Conservation (phyloP, 2,329 filamentous ascomycete species). For the Tolypocladium inflatum region DNA sequence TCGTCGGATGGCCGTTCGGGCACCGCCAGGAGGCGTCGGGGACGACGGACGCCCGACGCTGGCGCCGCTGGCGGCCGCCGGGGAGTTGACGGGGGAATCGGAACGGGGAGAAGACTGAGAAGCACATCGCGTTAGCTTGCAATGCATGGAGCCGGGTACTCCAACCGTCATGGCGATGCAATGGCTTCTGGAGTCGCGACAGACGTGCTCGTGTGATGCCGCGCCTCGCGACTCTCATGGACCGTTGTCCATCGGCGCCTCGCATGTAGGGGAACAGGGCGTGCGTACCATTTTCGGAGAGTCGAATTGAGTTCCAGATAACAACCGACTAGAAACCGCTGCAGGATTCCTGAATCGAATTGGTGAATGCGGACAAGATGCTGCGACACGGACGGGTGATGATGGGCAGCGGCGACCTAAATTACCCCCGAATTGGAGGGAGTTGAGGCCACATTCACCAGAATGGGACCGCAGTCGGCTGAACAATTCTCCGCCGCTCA, state of each 20-base stretch:
- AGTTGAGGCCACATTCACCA: constrained; percentile 36
- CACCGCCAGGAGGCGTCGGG: constrained; percentile 82
- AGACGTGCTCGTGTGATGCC: not conserved
- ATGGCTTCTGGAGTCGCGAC: not conserved
- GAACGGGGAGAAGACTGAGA: constrained; percentile 48
- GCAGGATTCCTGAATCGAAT: constrained; percentile 22
- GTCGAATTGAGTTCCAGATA: constrained; percentile 8
- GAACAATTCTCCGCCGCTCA: constrained; percentile 22
- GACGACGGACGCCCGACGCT: constrained; percentile 72
- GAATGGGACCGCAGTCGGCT: constrained; percentile 18
- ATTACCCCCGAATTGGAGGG: constrained; percentile 15
- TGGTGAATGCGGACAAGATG: constrained; percentile 12
- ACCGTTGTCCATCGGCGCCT: not conserved
- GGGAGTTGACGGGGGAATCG: constrained; percentile 48
- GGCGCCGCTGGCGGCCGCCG: constrained; percentile 54
- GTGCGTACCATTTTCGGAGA: constrained; percentile 22
- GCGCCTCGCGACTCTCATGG: not conserved
- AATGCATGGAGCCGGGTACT: too few species aligned
- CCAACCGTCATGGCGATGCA: not conserved
- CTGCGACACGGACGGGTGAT: constrained; percentile 4
- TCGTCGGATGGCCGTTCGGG: constrained; percentile 89
- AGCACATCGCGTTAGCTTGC: not conserved
- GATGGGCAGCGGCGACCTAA: constrained; percentile 14
- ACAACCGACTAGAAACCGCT: constrained; percentile 19
- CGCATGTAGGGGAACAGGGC: not conserved